These are phyloP conservation scores for Coemansia sp. DNA, from an alignment of 192 early-diverging fungal genomes.

Conservation along the genomic window DNA sequence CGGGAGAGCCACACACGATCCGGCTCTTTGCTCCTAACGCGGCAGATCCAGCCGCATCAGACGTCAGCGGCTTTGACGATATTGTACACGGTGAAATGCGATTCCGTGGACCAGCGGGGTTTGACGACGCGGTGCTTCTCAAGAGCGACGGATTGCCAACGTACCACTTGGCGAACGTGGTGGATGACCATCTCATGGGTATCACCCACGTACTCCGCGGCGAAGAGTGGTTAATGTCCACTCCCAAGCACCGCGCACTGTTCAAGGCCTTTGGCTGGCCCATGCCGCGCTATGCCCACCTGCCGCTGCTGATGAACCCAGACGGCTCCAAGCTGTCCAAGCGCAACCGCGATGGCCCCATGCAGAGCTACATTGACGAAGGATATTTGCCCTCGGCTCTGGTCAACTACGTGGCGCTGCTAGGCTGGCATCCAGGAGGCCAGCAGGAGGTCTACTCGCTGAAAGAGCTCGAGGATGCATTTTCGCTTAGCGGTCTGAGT, in stretches of 20 bases:
- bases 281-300: slow-evolving; percentile 78
- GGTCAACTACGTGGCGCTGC: slow-evolving; percentile 83
- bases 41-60: slow-evolving; percentile 56
- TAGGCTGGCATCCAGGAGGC: slow-evolving; percentile 75
- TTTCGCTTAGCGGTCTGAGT: slow-evolving; percentile 40
- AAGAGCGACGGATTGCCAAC: slow-evolving; percentile 94
- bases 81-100: slow-evolving; percentile 74
- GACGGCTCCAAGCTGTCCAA: slow-evolving; percentile 91
- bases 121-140: slow-evolving; percentile 89
- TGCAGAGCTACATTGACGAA: slow-evolving; percentile 74
- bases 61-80: slow-evolving; percentile 66
- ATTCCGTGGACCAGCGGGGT: slow-evolving; percentile 65
- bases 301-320: slow-evolving; percentile 84
- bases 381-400: slow-evolving; percentile 86
- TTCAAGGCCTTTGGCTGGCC: slow-evolving; percentile 83
- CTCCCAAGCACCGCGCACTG: slow-evolving; percentile 87
- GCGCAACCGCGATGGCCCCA: slow-evolving; percentile 69
- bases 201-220: slow-evolving; percentile 93
- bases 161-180: slow-evolving; percentile 94
- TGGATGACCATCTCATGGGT: slow-evolving; percentile 89
- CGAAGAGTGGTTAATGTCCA: slow-evolving; percentile 95
- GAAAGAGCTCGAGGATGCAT: slow-evolving; percentile 27
- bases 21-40: slow-evolving; percentile 64
- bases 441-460: slow-evolving; percentile 69
- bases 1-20: slow-evolving; percentile 65